A percentile compares a stretch with the other conserved stretches of the same genome.
phyloP scores from a whole-genome alignment of 192 early-diverging fungal species.

The Coemansia sp. region DNA sequence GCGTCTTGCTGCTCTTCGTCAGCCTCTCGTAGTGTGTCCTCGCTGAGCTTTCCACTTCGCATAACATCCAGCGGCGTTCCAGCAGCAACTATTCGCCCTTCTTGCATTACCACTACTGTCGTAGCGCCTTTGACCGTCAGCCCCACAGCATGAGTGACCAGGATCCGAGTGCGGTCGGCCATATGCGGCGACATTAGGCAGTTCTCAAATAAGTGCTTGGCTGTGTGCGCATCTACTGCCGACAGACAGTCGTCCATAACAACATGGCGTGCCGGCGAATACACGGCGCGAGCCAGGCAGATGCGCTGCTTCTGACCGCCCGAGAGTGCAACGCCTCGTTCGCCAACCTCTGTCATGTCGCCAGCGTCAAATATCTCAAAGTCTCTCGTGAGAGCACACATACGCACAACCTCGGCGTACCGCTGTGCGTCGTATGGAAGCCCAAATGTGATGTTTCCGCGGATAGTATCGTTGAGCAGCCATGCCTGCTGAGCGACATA shows the following conservation, averaged over 20 bases:
- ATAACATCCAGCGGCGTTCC: constrained; percentile 72
- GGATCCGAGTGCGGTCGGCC: constrained; percentile 74
- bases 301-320: constrained; percentile 86
- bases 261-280: constrained; percentile 86
- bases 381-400: constrained; percentile 88
- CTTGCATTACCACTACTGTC: constrained; percentile 65
- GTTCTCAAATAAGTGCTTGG: constrained; percentile 79
- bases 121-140: constrained; percentile 66
- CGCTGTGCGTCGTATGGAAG: constrained; percentile 69
- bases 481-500: constrained; percentile 74
- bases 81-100: constrained; percentile 68
- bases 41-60: constrained; percentile 58
- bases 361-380: constrained; percentile 80
- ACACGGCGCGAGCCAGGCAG: constrained; percentile 70
- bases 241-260: constrained; percentile 63
- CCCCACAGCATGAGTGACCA: constrained; percentile 81
- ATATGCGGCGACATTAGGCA: constrained; percentile 87
- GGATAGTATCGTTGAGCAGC: constrained; percentile 93
- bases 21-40: constrained; percentile 69
- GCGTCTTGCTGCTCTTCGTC: constrained; percentile 47
- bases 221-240: constrained; percentile 73
- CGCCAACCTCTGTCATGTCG: constrained; percentile 91
- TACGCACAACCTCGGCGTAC: constrained; percentile 73
- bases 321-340: constrained; percentile 85
- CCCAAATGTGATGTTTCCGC: constrained; percentile 94